Evolutionary conservation across 257 asterid species (phyloP).

Genomic region (Solanum sejunctum): DNA sequence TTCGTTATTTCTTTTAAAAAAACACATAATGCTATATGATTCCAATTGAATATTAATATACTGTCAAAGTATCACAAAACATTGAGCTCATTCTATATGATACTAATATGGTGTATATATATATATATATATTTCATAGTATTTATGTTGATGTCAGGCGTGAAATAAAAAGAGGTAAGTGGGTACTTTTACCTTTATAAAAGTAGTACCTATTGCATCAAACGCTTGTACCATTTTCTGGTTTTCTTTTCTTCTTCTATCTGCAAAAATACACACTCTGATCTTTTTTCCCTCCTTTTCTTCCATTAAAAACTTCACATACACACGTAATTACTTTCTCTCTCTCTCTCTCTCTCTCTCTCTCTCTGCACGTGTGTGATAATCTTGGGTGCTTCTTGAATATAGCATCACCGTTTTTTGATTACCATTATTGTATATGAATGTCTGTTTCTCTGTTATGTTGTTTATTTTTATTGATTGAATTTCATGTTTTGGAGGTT

Average conservation of each 20-base stretch:
- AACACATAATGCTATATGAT: too few species aligned
- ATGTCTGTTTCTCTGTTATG: background rate
- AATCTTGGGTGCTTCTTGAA: background rate
- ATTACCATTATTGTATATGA: background rate
- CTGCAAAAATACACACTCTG: slow-evolving; percentile 16
- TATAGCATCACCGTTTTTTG: background rate
- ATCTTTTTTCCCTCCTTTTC: slow-evolving; percentile 2
- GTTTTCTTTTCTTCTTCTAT: background rate
- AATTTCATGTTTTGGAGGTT: background rate
- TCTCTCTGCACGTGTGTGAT: background rate
- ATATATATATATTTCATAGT: too few species aligned
- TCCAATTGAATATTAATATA: too few species aligned
- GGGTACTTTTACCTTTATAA: too few species aligned
- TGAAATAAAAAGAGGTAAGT: too few species aligned
- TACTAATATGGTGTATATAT: too few species aligned
- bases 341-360: slow-evolving; percentile 12
- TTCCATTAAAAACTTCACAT: slow-evolving; percentile 1
- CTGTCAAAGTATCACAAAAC: too few species aligned
- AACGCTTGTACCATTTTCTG: slow-evolving; percentile 16
- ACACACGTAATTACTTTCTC: slow-evolving; percentile 1
- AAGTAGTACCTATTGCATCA: slow-evolving; percentile 14
- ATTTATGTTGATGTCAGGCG: too few species aligned
- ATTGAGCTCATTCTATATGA: too few species aligned
- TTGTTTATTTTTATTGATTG: background rate
- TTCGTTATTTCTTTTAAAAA: too few species aligned